phyloP scores from a whole-genome alignment of 176 grass and related monocot genomes.

The Aegilops longissima region DNA sequence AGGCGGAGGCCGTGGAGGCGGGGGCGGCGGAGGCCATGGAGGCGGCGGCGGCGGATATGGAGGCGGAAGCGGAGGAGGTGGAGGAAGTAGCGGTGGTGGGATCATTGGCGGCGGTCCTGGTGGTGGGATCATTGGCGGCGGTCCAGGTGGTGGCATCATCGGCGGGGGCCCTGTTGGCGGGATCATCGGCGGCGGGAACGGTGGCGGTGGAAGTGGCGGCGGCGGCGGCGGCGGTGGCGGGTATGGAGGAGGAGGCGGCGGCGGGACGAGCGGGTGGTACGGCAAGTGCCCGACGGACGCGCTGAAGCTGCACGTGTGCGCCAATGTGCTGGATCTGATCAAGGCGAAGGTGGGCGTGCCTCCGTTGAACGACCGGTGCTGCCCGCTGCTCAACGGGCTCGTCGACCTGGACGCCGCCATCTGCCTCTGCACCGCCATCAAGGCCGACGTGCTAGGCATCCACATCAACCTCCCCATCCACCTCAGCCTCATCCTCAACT shows the following conservation, averaged over 20 bases:
- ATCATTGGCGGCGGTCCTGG: neutral
- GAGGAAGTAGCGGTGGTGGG: neutral
- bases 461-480: constrained; percentile 75
- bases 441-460: constrained; percentile 72
- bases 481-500: constrained; percentile 89
- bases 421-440: constrained; percentile 64
- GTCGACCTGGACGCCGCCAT: constrained; percentile 50
- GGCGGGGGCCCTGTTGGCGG: neutral
- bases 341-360: constrained; percentile 62
- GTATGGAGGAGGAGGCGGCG: neutral
- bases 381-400: constrained; percentile 74
- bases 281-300: constrained; percentile 65
- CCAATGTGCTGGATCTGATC: constrained; percentile 71
- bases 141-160: neutral
- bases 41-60: neutral
- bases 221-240: neutral
- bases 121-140: neutral
- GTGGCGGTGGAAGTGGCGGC: neutral
- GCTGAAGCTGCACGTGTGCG: constrained; percentile 77
- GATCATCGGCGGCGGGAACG: neutral
- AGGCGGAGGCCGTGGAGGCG: neutral
- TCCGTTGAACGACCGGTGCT: constrained; percentile 54
- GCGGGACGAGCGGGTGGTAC: constrained; percentile 45
- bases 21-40: neutral
- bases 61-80: neutral